These are phyloP conservation scores for Hypoxylon intermedium DNA, from an alignment of 495 filamentous ascomycete species.

Conservation along the genomic window DNA sequence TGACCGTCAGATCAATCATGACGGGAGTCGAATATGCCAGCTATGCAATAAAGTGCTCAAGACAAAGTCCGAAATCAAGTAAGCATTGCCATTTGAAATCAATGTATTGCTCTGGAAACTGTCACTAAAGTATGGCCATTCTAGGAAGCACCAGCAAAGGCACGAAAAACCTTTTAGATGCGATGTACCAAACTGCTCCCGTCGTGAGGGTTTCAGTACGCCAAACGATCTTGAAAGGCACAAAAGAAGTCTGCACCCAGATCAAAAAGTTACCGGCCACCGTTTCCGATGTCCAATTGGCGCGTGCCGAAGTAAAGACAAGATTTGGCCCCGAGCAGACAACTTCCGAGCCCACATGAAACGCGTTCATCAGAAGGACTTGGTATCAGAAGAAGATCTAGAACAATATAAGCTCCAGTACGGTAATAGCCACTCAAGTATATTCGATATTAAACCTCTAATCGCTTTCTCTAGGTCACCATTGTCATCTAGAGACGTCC, in stretches of 20 bases:
- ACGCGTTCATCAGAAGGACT: conserved; percentile 67
- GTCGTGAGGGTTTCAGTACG: conserved; percentile 76
- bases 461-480: conserved; percentile 21
- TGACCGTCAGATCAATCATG: conserved; percentile 7
- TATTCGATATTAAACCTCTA: conserved; percentile 11
- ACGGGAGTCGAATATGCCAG: conserved; percentile 38
- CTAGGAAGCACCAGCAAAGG: conserved; percentile 81
- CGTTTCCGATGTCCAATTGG: conserved; percentile 71
- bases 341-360: conserved; percentile 89
- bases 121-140: conserved; percentile 12
- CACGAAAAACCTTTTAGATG: conserved; percentile 80
- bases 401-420: conserved; percentile 60
- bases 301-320: conserved; percentile 69
- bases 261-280: conserved; percentile 56
- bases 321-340: conserved; percentile 86
- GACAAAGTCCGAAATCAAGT: conserved; percentile 61
- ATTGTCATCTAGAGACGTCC: conserved; percentile 5
- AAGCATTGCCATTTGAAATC: conserved; percentile 21
- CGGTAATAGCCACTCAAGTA: conserved; percentile 41
- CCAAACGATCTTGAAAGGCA: conserved; percentile 81
- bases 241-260: conserved; percentile 70
- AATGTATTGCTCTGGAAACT: not conserved
- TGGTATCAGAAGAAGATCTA: conserved; percentile 53
- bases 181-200: conserved; percentile 62
- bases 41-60: conserved; percentile 48